A percentile compares a stretch with the other conserved stretches of the same genome.
These are phyloP conservation scores for Penicillium coprophilum DNA, from an alignment of 495 filamentous ascomycete species.

Conservation along the genomic window DNA sequence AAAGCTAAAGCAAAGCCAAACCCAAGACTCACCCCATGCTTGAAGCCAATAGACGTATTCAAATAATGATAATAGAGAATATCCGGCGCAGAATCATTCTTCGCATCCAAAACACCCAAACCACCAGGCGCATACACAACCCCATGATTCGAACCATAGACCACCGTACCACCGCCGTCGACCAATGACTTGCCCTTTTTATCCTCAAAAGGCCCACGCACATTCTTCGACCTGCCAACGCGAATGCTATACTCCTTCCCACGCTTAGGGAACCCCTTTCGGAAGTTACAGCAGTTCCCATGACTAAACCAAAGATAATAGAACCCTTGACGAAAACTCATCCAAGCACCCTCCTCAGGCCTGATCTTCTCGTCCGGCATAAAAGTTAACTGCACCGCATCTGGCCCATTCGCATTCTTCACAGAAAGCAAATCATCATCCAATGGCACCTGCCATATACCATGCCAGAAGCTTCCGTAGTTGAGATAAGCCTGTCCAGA, in stretches of 20 bases:
- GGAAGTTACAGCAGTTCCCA: conserved; percentile 65
- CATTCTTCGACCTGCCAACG: conserved; percentile 38
- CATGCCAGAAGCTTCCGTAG: conserved; percentile 74
- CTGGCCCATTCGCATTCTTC: conserved; percentile 34
- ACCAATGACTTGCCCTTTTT: conserved; percentile 27
- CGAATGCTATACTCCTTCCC: conserved; percentile 63
- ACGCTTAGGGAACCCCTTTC: conserved; percentile 43
- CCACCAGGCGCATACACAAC: conserved; percentile 50
- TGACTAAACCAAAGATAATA: conserved; percentile 73
- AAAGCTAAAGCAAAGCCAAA: not conserved
- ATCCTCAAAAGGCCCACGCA: conserved; percentile 47
- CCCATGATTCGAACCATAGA: conserved; percentile 49
- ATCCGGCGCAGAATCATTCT: conserved; percentile 32
- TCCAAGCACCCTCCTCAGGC: conserved; percentile 61
- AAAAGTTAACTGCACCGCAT: conserved; percentile 50
- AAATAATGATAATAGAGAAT: conserved; percentile 53
- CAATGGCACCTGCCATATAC: conserved; percentile 65
- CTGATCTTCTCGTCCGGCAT: conserved; percentile 28
- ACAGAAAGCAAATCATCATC: conserved; percentile 42
- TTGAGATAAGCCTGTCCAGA: conserved; percentile 55
- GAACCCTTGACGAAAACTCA: conserved; percentile 57
- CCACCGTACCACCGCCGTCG: conserved; percentile 43
- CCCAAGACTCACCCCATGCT: conserved; percentile 30
- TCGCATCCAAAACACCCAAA: conserved; percentile 36
- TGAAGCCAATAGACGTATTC: conserved; percentile 44